Base-by-base conservation (phyloP, 306 rosid genomes). In the Rubus idaeus region DNA sequence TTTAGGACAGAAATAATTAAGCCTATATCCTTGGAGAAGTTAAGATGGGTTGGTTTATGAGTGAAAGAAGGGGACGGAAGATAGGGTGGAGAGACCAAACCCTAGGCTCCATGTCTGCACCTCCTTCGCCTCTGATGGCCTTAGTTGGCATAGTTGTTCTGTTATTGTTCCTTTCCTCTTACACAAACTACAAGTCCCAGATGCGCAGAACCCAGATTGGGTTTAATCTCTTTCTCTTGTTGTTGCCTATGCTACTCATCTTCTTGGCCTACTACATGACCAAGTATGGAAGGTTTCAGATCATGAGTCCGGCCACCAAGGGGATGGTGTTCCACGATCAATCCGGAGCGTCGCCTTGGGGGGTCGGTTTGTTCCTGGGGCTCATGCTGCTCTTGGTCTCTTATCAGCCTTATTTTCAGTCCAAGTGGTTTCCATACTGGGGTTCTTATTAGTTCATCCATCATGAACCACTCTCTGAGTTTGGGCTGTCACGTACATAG, bases 401-500 rank as follows among this genome's bases (percentile, higher is more conserved):
- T 6, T 84, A 57, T 81, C 89, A 82, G 72, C 80, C 95, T 60
- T 76, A 80, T 75, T 84, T 85, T 75, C 87, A 87, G 78, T 85
- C 95, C 63, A 86, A 52, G 86, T 90, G 97, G 95, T 82, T 88
- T 61, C 88, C 94, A 6, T 72, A 79, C 70, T 85, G 84, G 88
- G 64, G 81, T 70, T 68, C 91, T 52, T 87, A 83, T 26, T 75
- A 76, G 57, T 69, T 26, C 44, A 42, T 44, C 16, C 3, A 52
- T 6, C 9, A 16, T 30, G 3, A 18, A 14, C 62, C 35, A 18
- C 39, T 1, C n/a, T 42, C 13, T 40, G 40, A 2, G 76, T 20
- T 8, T 56, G 68, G 35, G 10, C 13, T 26, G 16, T 26, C 6
- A 7, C 11, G n/a, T n/a, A n/a, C n/a, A 14, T 62, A 26, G 40